Conservation (phyloP, 768 basidiomycete species). For the Tylopilus felleus region DNA sequence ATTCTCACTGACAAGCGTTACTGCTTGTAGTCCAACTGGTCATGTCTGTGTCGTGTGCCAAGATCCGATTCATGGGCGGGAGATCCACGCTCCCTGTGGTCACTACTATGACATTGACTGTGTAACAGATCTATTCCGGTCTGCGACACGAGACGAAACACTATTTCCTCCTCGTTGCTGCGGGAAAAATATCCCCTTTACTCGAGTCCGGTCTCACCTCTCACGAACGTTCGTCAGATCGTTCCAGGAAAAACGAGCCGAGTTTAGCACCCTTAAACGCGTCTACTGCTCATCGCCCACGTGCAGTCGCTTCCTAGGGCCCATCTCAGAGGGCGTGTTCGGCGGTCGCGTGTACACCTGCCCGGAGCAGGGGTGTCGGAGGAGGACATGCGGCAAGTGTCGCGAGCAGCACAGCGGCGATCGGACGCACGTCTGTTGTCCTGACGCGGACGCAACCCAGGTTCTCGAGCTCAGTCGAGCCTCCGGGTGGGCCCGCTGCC, state of each 20-base stretch:
- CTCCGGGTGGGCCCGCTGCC: conserved; percentile 38
- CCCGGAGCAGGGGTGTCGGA: conserved; percentile 14
- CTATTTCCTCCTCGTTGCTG: conserved; percentile 43
- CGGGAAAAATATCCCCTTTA: conserved; percentile 27
- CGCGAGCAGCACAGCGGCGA: conserved; percentile 22
- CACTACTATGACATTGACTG: conserved; percentile 38
- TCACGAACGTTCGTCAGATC: conserved; percentile 12
- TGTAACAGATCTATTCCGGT: conserved; percentile 32
- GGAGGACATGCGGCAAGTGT: conserved; percentile 26
- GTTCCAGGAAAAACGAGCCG: conserved; percentile 27
- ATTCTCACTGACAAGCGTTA: neutral
- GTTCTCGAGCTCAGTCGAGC: conserved; percentile 26
- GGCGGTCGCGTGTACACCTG: neutral
- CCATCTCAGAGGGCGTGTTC: conserved; percentile 17
- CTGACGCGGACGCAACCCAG: conserved; percentile 23
- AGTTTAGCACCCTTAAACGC: conserved; percentile 31
- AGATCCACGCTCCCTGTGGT: conserved; percentile 32
- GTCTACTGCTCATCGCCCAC: neutral
- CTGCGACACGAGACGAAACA: conserved; percentile 36
- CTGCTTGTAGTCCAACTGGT: conserved; percentile 12
- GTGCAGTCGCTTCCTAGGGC: neutral
- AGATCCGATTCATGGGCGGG: conserved; percentile 28
- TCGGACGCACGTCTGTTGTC: conserved; percentile 25
- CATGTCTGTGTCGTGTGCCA: conserved; percentile 36
- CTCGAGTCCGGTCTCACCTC: conserved; percentile 25